Percentiles rank a stretch among this genome's conserved stretches.
Evolutionary conservation across 2,329 filamentous ascomycete genomes (phyloP).

Genomic region (Metarhizium guizhouense): DNA sequence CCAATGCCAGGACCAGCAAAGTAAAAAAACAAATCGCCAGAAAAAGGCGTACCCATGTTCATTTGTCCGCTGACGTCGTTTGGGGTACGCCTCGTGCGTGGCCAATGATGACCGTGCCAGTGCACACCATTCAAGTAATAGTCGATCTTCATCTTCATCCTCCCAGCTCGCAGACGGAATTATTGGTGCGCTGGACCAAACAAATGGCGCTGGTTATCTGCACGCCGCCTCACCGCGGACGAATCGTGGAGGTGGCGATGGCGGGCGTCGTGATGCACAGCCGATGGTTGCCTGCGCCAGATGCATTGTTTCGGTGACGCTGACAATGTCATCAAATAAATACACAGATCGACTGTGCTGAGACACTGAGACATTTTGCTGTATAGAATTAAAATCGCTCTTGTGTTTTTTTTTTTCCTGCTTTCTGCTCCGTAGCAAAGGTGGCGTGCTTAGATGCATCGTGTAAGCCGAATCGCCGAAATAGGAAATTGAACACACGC

Average conservation of each 20-base stretch:
- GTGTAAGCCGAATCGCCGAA: neutral
- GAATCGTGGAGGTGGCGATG: too few species aligned
- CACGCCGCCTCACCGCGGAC: conserved; percentile 1
- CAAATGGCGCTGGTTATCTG: neutral
- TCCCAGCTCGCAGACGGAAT: neutral
- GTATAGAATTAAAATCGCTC: too few species aligned
- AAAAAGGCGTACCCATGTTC: too few species aligned
- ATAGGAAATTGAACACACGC: neutral
- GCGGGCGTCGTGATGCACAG: neutral
- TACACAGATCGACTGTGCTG: too few species aligned
- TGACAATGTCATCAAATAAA: too few species aligned
- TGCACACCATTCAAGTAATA: neutral
- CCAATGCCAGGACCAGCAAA: too few species aligned
- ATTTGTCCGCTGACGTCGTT: too few species aligned
- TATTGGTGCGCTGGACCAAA: conserved; percentile 1
- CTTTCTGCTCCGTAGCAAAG: neutral
- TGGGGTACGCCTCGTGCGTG: too few species aligned
- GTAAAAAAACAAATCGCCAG: too few species aligned
- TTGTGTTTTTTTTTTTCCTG: too few species aligned
- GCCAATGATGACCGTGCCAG: neutral
- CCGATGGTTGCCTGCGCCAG: too few species aligned
- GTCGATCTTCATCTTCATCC: neutral
- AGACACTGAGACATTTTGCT: too few species aligned
- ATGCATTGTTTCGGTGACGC: neutral
- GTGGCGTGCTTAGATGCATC: neutral